Evolutionary conservation across 805 yeast genomes (phyloP), one percentile per base, ranked within the genome.

Genomic region (Blastobotrys attinorum): DNA sequence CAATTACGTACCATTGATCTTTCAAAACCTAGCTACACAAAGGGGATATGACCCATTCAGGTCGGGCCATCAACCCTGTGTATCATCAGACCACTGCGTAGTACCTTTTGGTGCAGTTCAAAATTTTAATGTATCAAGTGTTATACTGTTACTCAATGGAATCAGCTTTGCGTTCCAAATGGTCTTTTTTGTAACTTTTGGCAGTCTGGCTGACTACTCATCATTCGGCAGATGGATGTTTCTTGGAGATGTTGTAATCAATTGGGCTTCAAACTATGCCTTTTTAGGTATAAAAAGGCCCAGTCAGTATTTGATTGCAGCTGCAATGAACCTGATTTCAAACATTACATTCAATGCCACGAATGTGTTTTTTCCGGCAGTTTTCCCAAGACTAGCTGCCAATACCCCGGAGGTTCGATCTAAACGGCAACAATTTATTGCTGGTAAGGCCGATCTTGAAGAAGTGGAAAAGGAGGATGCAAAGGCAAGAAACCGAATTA

Each of bases 141-240:
- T 47, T 4, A 40, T 40, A 17, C 46, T 47, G 36, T 22, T 47
- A 15, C 45, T 45, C 4, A 42, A 47, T 21, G 50, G 50, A 15
- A 32, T 47, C 32, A 47, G 48, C 6, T 40, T 47, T 37, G 37
- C 44, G 11, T 37, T 47, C 29, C 50, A 47, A 39, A 45, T 47
- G 5, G 27, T 47, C 5, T 22, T 47, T 13, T 47, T 47, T 35
- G 42, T 47, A 21, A 44, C 42, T 40, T 23, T 47, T 40, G 50
- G 50, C n/a, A 42, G 47, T 10, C 34, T 47, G 16, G 50, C 46
- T 15, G 50, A 47, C 22, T 47, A 44, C 32, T 47, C 46, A 22
- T 37, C 39, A 16, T 44, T 36, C 29, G 44, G 48, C 3, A 22
- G 46, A 21, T 33, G 33, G 31, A 47, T 47, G 11, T 40, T 47